A percentile compares a stretch with the other conserved stretches of the same genome.
These are phyloP conservation scores for Termitomyces sp. DNA, from an alignment of 768 basidiomycete genomes.

Conservation along the genomic window DNA sequence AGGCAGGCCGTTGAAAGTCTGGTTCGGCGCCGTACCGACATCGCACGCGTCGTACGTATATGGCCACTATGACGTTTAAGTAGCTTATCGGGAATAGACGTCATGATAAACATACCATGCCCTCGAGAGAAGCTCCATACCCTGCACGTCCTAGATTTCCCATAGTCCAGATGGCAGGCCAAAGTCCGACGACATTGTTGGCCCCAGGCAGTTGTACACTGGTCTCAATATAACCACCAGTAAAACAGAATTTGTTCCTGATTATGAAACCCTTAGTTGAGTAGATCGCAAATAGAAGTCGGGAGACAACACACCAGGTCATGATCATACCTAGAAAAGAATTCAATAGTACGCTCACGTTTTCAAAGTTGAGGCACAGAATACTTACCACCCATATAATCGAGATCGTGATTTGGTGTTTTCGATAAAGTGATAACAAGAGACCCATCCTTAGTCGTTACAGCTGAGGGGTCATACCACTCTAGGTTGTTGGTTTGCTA, in stretches of 20 bases:
- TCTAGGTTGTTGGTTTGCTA: slow-evolving; percentile 62
- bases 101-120: slow-evolving; percentile 43
- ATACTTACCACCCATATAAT: slow-evolving; percentile 62
- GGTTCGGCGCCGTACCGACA: slow-evolving; percentile 78
- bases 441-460: slow-evolving; percentile 67
- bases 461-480: slow-evolving; percentile 83
- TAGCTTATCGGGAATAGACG: not conserved
- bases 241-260: slow-evolving; percentile 90
- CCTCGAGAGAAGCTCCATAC: slow-evolving; percentile 80
- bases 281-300: slow-evolving; percentile 8
- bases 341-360: slow-evolving; percentile 19
- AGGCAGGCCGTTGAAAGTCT: slow-evolving; percentile 68
- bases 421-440: slow-evolving; percentile 67
- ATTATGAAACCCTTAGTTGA: slow-evolving; percentile 16
- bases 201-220: slow-evolving; percentile 61
- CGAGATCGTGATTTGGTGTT: slow-evolving; percentile 59
- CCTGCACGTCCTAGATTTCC: slow-evolving; percentile 71
- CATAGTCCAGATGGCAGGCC: slow-evolving; percentile 83
- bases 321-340: slow-evolving; percentile 33
- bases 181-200: slow-evolving; percentile 58
- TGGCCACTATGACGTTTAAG: slow-evolving; percentile 52
- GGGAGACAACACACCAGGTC: slow-evolving; percentile 27
- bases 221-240: slow-evolving; percentile 70
- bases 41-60: slow-evolving; percentile 82
- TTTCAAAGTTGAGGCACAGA: not conserved